phyloP scores from a whole-genome alignment of 306 rosid species.

The Psophocarpus tetragonolobus region DNA sequence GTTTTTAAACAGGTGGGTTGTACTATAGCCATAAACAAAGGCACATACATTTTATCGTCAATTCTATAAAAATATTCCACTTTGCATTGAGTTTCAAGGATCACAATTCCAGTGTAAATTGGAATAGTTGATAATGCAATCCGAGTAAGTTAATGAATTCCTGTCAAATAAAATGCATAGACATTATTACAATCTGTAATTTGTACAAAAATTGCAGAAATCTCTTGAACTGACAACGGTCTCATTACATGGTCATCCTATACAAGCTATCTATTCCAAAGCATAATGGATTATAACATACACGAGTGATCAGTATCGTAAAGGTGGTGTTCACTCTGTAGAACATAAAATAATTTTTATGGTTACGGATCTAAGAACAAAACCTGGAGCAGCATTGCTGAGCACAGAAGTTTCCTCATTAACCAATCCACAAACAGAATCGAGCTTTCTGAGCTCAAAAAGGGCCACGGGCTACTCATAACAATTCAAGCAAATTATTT shows the following conservation, averaged over 20 bases:
- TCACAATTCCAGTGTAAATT: background rate
- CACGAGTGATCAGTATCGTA: constrained; percentile 21
- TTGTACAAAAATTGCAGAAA: constrained; percentile 29
- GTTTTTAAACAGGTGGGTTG: background rate
- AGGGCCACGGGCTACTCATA: constrained; percentile 29
- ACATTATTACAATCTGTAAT: constrained; percentile 22
- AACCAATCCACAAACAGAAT: constrained; percentile 15
- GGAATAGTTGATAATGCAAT: constrained; percentile 18
- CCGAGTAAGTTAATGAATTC: constrained; percentile 6
- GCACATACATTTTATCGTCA: background rate
- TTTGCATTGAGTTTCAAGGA: background rate
- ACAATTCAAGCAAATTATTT: constrained; percentile 34
- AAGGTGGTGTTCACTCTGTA: constrained; percentile 17
- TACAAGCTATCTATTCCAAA: background rate
- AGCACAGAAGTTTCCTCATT: constrained; percentile 27
- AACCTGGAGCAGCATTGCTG: constrained; percentile 40
- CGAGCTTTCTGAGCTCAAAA: constrained; percentile 21
- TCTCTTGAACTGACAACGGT: constrained; percentile 11
- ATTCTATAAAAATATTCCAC: background rate
- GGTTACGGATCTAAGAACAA: constrained; percentile 43
- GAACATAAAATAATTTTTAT: constrained; percentile 24
- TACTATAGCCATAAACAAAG: background rate
- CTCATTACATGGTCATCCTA: constrained; percentile 23
- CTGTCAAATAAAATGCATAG: constrained; percentile 26
- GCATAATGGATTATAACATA: constrained; percentile 27